Percentiles rank a stretch among this genome's conserved stretches.
Conservation (phyloP, 2,329 filamentous ascomycete genomes). For the Neofusicoccum cordaticola region DNA sequence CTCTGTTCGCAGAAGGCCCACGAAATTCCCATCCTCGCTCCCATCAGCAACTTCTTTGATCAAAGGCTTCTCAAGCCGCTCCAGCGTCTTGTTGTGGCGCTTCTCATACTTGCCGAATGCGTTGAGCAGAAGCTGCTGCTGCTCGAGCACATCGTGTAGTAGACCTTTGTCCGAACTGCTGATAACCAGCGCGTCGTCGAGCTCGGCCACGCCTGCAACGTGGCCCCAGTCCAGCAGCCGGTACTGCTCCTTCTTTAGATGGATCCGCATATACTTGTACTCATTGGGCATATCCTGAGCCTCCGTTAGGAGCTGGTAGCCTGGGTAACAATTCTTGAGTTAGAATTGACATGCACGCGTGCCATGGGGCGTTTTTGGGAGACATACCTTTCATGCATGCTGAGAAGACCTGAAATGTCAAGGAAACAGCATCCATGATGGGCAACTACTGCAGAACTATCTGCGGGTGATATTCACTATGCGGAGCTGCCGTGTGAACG, state of each 20-base stretch:
- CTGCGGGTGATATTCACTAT: too few relatives aligned
- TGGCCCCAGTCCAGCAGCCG: slow-evolving; percentile 39
- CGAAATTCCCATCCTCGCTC: slow-evolving; percentile 18
- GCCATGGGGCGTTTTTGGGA: neutral
- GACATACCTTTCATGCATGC: slow-evolving; percentile 33
- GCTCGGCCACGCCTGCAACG: slow-evolving; percentile 31
- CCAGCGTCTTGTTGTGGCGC: slow-evolving; percentile 31
- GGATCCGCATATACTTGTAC: slow-evolving; percentile 34
- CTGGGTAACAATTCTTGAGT: slow-evolving; percentile 17
- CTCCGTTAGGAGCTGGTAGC: slow-evolving; percentile 38
- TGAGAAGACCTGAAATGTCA: slow-evolving; percentile 37
- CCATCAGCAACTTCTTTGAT: slow-evolving; percentile 26
- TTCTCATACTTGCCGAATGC: slow-evolving; percentile 33
- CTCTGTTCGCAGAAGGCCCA: slow-evolving; percentile 19
- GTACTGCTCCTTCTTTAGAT: slow-evolving; percentile 38
- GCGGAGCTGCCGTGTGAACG: too few relatives aligned
- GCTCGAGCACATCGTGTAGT: slow-evolving; percentile 35
- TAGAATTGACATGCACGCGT: neutral
- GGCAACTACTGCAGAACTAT: neutral
- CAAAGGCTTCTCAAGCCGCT: slow-evolving; percentile 28
- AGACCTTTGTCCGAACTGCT: slow-evolving; percentile 33
- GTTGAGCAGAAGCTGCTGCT: slow-evolving; percentile 31
- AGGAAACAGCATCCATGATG: slow-evolving; percentile 24
- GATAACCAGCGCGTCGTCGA: slow-evolving; percentile 31
- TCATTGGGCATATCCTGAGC: slow-evolving; percentile 32